phyloP scores from a whole-genome alignment of 139 green algal genomes.

The Picocystis salinarum region DNA sequence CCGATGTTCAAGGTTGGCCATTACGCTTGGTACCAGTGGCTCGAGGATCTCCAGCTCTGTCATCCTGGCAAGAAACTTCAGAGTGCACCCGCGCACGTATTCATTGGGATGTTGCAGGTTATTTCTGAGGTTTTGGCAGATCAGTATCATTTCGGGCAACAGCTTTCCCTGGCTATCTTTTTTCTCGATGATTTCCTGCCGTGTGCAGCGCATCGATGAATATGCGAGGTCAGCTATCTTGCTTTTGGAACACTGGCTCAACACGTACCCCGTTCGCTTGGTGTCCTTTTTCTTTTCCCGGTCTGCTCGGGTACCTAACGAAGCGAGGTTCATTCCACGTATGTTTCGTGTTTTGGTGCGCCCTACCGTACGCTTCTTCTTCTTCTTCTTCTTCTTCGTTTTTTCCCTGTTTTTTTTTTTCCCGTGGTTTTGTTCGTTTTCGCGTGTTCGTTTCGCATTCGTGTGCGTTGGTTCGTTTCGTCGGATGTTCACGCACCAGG shows the following conservation, averaged over 20 bases:
- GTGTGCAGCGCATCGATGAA: too few relatives aligned
- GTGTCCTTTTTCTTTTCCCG: too few relatives aligned
- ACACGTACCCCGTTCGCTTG: too few relatives aligned
- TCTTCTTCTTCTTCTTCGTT: constrained; percentile 77
- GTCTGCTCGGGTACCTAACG: too few relatives aligned
- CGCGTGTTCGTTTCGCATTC: background rate
- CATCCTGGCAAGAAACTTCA: constrained; percentile 92
- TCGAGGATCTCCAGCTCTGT: constrained; percentile 93
- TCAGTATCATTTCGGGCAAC: constrained; percentile 98
- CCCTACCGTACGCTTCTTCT: too few relatives aligned
- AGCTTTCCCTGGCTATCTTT: constrained; percentile 84
- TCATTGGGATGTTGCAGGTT: constrained; percentile 99
- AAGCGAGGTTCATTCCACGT: too few relatives aligned
- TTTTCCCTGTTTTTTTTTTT: constrained; percentile 97
- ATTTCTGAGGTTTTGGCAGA: constrained; percentile 98
- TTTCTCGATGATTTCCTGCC: constrained; percentile 96
- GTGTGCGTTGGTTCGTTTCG: background rate
- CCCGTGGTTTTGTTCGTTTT: constrained; percentile 5
- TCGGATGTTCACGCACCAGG: constrained; percentile 33
- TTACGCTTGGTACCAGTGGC: constrained; percentile 79
- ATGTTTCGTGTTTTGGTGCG: too few relatives aligned
- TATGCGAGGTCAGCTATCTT: too few relatives aligned
- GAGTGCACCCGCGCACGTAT: constrained; percentile 85
- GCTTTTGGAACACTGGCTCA: too few relatives aligned
- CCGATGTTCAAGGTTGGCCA: constrained; percentile 88